Evolutionary conservation across 2,329 filamentous ascomycete species (phyloP), one percentile per base, ranked within the genome.

Genomic region (Fusarium anguioides): DNA sequence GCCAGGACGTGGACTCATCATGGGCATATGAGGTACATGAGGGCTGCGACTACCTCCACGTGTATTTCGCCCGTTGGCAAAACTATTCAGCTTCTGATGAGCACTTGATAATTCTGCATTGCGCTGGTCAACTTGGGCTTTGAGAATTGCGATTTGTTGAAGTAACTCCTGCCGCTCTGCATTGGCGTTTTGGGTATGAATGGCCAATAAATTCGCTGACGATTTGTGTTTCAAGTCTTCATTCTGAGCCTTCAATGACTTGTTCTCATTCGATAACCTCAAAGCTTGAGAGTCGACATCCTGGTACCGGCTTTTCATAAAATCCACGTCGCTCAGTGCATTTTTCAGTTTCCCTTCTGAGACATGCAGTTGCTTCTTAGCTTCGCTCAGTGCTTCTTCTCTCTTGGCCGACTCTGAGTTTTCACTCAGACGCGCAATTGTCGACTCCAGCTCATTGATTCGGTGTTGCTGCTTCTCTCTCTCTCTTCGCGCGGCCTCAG

Each of bases 271-370:
- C 20, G 78, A 76, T 4, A 87, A 75, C 17, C 80, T 78, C 15
- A 78, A 78, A 4, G 82, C 82, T 2, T 79, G 75, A 29, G 82
- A 81, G 10, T 86, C 87, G 2, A 85, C 83, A 21, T 84, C 80
- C 68, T 90, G 89, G 69, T 91, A 92, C 11, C 83, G 79, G 6
- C 81, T 80, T 50, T 86, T 83, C 14, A 82, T 78, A 69, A 88
- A 92, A 3, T 88, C 85, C 24, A 83, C 78, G 6, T 88, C 85
- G 15, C 78, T 79, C 26, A 84, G 76, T 6, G 81, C 75, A 7
- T 79, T 76, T 50, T 79, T 78, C 7, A 79, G 72, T 20, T 78
- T 78, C 53, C 76, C 77, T 36, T 83, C 81, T 6, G 84, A 76
- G 15, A 78, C 72, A 45, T 78, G 75, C 17, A 81, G 77, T 24